Conservation (phyloP, 192 early-diverging fungal species). For the Podila epicladia region DNA sequence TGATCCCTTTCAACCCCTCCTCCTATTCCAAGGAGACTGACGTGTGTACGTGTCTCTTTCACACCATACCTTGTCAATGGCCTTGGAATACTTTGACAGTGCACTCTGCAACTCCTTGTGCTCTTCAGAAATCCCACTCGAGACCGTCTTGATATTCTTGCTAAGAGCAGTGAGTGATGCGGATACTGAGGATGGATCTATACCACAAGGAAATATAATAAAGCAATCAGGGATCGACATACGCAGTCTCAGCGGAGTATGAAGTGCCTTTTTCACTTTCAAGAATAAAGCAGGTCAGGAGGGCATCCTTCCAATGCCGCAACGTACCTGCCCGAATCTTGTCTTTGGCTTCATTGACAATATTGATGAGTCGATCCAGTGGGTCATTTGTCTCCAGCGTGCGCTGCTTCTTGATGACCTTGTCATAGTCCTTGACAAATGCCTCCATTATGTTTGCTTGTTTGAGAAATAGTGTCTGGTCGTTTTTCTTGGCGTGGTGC, state of each 20-base stretch:
- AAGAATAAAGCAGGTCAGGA: no score
- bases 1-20: neutral
- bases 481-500: no score
- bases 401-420: constrained; percentile 71
- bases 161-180: constrained; percentile 13
- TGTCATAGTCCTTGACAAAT: constrained; percentile 71
- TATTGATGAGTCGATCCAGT: constrained; percentile 56
- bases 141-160: constrained; percentile 39
- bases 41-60: neutral
- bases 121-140: constrained; percentile 53
- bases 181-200: constrained; percentile 33
- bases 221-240: neutral
- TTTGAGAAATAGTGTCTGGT: no score
- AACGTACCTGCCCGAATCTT: constrained; percentile 42
- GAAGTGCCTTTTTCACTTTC: no score
- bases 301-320: no score
- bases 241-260: no score
- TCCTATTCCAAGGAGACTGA: neutral
- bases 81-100: constrained; percentile 76
- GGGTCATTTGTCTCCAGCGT: constrained; percentile 56
- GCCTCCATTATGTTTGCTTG: constrained; percentile 61
- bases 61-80: constrained; percentile 70
- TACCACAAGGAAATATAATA: neutral
- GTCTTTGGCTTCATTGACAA: constrained; percentile 55
- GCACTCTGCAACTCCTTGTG: constrained; percentile 72